Percentiles rank a stretch among this genome's conserved stretches.
Evolutionary conservation across 768 basidiomycete genomes (phyloP).

Genomic region (Rhodocollybia butyracea): DNA sequence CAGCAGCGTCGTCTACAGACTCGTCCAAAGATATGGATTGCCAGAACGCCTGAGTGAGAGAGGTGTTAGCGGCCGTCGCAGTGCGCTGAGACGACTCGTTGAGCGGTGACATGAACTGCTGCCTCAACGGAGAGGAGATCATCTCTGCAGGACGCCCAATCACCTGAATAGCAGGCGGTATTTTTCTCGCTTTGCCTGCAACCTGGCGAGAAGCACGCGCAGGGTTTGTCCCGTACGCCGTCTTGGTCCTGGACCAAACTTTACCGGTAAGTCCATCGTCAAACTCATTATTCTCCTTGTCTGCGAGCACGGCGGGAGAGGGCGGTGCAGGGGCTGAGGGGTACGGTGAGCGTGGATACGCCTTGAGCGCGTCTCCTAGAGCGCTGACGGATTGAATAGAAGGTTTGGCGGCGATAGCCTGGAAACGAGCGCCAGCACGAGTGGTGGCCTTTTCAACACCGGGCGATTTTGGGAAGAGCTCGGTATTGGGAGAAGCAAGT

Average conservation of each 20-base stretch:
- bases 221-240: neutral
- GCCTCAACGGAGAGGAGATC: conserved; percentile 5
- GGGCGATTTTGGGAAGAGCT: neutral
- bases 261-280: neutral
- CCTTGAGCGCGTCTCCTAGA: neutral
- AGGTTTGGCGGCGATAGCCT: conserved; percentile 1
- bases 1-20: conserved; percentile 11
- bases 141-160: neutral
- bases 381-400: conserved; percentile 1
- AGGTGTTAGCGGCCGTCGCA: neutral
- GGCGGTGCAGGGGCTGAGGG: conserved; percentile 1
- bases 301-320: neutral
- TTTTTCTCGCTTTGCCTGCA: neutral
- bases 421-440: conserved; percentile 5
- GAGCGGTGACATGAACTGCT: neutral
- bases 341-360: conserved; percentile 8
- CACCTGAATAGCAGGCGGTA: neutral
- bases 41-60: conserved; percentile 43
- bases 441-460: neutral
- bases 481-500: neutral
- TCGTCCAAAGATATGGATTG: conserved; percentile 36
- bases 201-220: conserved; percentile 1
- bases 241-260: conserved; percentile 1
- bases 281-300: neutral
- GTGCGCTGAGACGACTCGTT: conserved; percentile 2